Base-by-base conservation (phyloP, 1,284 basidiomycete species). In the Cryptococcus sp. region DNA sequence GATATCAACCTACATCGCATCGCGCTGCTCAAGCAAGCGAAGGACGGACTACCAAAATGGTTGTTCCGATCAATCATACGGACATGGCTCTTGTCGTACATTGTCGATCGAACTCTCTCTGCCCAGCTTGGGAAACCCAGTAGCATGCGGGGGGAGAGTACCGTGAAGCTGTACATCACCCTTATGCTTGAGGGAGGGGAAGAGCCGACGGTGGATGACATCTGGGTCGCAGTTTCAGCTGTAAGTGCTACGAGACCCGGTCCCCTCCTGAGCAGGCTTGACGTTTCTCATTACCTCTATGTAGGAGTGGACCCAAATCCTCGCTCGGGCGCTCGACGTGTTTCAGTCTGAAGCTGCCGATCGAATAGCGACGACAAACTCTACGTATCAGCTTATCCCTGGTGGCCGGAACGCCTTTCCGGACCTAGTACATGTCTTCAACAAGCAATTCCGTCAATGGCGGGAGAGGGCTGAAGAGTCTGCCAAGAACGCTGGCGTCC, bases 1-100 rank as follows among this genome's bases (percentile, higher is more conserved):
- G 72, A 74, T 40, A 74, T 74, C 59, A 67, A 68, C 46, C 65
- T 74, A 13, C 72, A 73, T 50, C 65, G 71, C 7, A 64, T 71
- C 10, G 71, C 60, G 3, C 47, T 65, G n/a, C 27, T 69, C 17
- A 23, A 47, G n/a, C 55, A 62, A 22, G 67, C 70, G 1, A 52
- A 61, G 15, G 62, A 62, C 11, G 64, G 64, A 3, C 59, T 74
- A 1, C 72, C 72, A 4, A 10, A 50, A 0, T 67, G 64, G 66
- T 41, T 72, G 4, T 54, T 66, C 5, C 60, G 65, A 8, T 58
- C 60, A 6, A 68, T 74, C 53, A 57, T 67, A 25, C 65, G 72
- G 4, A 73, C 71, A 1, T 73, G 71, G 71, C 60, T 72, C 8
- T 49, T 64, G 16, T 53, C 54, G 10, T 69, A 62, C 31, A 59